Conservation (phyloP, 2,329 filamentous ascomycete genomes). For the Ophiostoma triangulosporum region DNA sequence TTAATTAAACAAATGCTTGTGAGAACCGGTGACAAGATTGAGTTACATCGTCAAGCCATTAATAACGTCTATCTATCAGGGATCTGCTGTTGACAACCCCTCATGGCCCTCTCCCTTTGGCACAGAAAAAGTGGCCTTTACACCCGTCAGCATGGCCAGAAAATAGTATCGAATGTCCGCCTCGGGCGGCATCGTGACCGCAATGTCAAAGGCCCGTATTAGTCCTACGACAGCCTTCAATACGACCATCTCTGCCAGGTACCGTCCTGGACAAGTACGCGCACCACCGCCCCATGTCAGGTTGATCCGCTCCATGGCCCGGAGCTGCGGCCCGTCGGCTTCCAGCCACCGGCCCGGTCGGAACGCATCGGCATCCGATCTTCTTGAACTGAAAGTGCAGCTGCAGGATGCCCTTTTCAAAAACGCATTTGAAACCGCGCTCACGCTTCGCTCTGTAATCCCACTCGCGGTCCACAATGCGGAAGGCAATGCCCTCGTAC, state of each 20-base stretch:
- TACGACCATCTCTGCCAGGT: conserved; percentile 37
- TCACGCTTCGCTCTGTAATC: conserved; percentile 95
- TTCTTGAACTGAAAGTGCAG: conserved; percentile 99
- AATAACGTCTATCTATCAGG: too few relatives aligned
- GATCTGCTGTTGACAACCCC: too few relatives aligned
- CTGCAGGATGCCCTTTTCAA: conserved; percentile 95
- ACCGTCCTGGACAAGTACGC: conserved; percentile 35
- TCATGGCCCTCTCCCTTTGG: background rate
- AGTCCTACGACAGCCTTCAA: conserved; percentile 29
- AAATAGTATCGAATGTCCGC: conserved; percentile 33
- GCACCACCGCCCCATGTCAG: conserved; percentile 39
- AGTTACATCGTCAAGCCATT: too few relatives aligned
- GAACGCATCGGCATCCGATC: conserved; percentile 39
- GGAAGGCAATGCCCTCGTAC: conserved; percentile 93
- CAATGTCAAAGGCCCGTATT: conserved; percentile 30
- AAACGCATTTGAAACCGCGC: conserved; percentile 87
- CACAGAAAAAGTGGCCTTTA: conserved; percentile 27
- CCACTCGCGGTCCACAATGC: conserved; percentile 97
- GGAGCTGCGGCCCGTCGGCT: conserved; percentile 16
- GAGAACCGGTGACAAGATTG: too few relatives aligned
- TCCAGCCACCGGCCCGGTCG: conserved; percentile 34
- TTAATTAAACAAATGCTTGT: too few relatives aligned
- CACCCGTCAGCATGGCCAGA: conserved; percentile 37
- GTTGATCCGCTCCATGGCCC: conserved; percentile 33
- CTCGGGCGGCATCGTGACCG: conserved; percentile 26